Evolutionary conservation across 164 flowering plant species (phyloP), one percentile per base, ranked within the genome.

Genomic region (Chimonanthus salicifolius): DNA sequence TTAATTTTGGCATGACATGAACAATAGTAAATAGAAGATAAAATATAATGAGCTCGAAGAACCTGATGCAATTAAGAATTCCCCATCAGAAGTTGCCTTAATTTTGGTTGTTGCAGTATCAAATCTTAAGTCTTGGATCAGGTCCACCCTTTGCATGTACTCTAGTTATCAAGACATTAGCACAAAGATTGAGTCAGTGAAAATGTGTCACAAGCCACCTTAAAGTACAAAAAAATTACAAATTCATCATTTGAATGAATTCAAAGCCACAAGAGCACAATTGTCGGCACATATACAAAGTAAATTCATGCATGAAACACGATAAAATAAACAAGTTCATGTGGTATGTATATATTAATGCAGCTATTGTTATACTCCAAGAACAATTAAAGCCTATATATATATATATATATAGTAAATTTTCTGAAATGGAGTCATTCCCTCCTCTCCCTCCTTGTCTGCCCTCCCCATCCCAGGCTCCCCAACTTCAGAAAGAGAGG

Each of bases 11-110:
- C 21, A 77, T 3, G 48, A 44, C 11, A 75, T n/a, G 58, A 68
- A 64, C 11, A 11, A 48, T 13, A 21, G 43, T 6, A 20, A n/a
- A 43, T 49, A 44, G 16, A 68, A 49, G 43, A 43, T 21, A 63
- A 48, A 51, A 7, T 33, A 71, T 8, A 7, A 6, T 2, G 6
- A 47, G 11, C 5, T 3, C 15, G 10, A 20, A 16, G 51, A 67
- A 92, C 99, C 98, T 83, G 99, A 87, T 5, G 97, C 99, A 69
- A 95, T 85, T 65, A 95, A 83, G 82, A 71, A 93, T 74, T 93
- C 92, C 43, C 98, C 98, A 77, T 93, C 97, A 68, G 94, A 94
- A 46, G 94, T 86, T 13, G 82, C 87, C 78, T 88, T 92, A 72
- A 95, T 92, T 77, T 83, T 93, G 11, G 85, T 85, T 15, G 98